Evolutionary conservation across 164 flowering plant genomes (phyloP).

Genomic region (Euptelea pleiosperma): DNA sequence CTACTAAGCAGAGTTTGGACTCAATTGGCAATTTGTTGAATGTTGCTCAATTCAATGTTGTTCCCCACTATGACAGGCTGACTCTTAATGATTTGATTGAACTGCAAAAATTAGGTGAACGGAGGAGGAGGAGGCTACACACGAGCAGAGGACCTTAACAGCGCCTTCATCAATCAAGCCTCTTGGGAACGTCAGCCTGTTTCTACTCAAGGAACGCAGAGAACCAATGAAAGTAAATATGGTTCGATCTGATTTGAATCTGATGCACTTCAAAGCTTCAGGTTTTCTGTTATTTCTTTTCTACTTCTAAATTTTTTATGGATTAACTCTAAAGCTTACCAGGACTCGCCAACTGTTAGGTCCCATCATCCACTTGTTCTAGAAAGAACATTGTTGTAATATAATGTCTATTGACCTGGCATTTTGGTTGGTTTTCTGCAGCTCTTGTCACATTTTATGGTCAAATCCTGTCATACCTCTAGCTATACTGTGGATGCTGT

Average conservation of each 20-base stretch:
- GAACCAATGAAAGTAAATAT: conserved; percentile 45
- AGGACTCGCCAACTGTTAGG: not conserved
- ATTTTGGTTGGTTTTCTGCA: not conserved
- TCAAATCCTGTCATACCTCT: not conserved
- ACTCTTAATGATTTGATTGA: conserved; percentile 1
- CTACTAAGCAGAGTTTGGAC: too few relatives aligned
- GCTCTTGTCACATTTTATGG: not conserved
- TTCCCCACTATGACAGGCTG: not conserved
- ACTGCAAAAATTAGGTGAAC: conserved; percentile 27
- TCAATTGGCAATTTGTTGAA: too few relatives aligned
- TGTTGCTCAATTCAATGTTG: not conserved
- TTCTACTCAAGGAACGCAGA: conserved; percentile 38
- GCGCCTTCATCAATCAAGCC: conserved; percentile 50
- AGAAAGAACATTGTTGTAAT: not conserved
- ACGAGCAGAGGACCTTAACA: conserved; percentile 43
- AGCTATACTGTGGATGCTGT: too few relatives aligned
- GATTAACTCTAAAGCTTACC: not conserved
- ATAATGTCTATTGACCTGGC: not conserved
- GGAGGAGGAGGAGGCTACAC: conserved; percentile 54
- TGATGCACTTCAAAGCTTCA: not conserved
- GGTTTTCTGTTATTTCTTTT: not conserved
- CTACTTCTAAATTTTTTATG: not conserved
- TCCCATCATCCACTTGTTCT: not conserved
- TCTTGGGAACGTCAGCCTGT: conserved; percentile 68
- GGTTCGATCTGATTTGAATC: conserved; percentile 50